Evolutionary conservation across 768 basidiomycete genomes (phyloP).

Genomic region (Leccinum imitatum): DNA sequence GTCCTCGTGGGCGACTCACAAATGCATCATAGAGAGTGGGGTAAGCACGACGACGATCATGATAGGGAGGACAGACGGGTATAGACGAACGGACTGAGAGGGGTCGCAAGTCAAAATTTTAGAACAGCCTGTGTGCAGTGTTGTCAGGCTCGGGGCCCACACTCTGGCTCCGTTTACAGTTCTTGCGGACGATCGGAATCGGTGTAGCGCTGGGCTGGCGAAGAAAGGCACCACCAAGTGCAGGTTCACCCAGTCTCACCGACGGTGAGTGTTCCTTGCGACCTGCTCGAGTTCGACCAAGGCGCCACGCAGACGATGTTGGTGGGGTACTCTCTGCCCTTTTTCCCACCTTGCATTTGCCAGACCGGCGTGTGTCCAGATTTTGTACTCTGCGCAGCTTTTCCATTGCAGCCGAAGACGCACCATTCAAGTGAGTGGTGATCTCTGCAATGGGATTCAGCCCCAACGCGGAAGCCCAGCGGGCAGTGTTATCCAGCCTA

Average conservation of each 20-base stretch:
- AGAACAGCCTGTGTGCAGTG: constrained; percentile 18
- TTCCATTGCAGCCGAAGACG: constrained; percentile 19
- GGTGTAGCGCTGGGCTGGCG: constrained; percentile 29
- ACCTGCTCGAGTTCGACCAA: constrained; percentile 11
- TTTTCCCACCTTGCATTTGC: constrained; percentile 9
- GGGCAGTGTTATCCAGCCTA: constrained; percentile 27
- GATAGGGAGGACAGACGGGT: neutral
- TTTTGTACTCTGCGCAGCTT: constrained; percentile 24
- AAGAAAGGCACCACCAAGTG: constrained; percentile 23
- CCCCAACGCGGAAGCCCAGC: constrained; percentile 27
- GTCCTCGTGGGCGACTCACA: constrained; percentile 21
- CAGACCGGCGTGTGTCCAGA: neutral
- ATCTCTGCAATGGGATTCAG: constrained; percentile 25
- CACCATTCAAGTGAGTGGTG: constrained; percentile 13
- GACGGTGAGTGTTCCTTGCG: constrained; percentile 13
- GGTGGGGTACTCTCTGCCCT: constrained; percentile 33
- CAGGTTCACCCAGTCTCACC: constrained; percentile 7
- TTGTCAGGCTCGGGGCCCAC: constrained; percentile 22
- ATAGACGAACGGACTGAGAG: neutral
- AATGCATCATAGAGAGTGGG: neutral
- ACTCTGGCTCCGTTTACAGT: constrained; percentile 28
- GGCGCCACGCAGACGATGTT: constrained; percentile 24
- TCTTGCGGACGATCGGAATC: constrained; percentile 21
- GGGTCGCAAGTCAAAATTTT: neutral
- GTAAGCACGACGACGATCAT: neutral